Percentiles rank a stretch among this genome's conserved stretches.
These are phyloP conservation scores for Aspergillus pseudoterreus DNA, from an alignment of 2,329 filamentous ascomycete species.

Conservation along the genomic window DNA sequence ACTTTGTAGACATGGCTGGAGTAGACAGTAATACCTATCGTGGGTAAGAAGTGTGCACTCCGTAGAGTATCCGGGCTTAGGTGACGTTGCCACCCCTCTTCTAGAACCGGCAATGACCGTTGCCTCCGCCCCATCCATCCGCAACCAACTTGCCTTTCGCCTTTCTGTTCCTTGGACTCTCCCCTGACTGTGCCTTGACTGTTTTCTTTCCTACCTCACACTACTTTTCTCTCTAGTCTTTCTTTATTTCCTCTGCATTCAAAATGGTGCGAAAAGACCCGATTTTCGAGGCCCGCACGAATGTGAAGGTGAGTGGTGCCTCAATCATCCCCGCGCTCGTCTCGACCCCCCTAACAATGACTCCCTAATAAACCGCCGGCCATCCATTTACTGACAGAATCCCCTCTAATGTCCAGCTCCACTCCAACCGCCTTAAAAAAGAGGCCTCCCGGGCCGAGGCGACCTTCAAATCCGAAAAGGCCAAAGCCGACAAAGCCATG, in stretches of 20 bases:
- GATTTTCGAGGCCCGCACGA: conserved; percentile 41
- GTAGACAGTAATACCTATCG: too few species aligned
- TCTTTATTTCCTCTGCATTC: neutral
- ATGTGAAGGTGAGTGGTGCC: conserved; percentile 35
- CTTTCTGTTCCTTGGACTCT: neutral
- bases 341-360: neutral
- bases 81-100: conserved; percentile 20
- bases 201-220: neutral
- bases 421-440: conserved; percentile 47
- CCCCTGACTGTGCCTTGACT: neutral
- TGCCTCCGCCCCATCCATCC: conserved; percentile 1
- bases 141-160: neutral
- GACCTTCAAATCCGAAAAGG: conserved; percentile 46
- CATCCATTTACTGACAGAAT: neutral
- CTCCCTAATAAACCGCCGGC: neutral
- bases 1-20: too few species aligned
- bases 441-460: conserved; percentile 45
- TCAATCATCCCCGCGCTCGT: neutral
- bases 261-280: conserved; percentile 40
- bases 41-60: neutral
- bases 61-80: neutral
- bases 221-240: neutral
- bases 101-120: conserved; percentile 4
- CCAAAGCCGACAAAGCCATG: conserved; percentile 47
- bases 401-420: conserved; percentile 30